A percentile compares a stretch with the other conserved stretches of the same genome.
Evolutionary conservation across 371 early-diverging fungal species (phyloP).

Genomic region (Encephalitozoon intestinalis): DNA sequence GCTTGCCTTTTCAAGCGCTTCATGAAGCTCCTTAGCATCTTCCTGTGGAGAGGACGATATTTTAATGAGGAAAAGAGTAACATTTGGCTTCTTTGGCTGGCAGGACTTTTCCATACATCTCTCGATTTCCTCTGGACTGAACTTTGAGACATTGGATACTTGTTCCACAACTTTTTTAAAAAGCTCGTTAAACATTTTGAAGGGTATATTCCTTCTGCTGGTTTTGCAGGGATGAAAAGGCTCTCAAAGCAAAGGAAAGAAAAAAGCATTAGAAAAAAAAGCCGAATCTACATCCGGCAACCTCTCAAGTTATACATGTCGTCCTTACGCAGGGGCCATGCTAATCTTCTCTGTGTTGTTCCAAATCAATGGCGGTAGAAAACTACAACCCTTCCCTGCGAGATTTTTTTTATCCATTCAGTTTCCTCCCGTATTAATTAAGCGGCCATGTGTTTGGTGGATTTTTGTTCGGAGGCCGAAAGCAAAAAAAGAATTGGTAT

Average conservation of each 20-base stretch:
- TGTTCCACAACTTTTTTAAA: conserved; percentile 6
- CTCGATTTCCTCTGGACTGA: conserved; percentile 17
- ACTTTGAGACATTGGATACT: conserved; percentile 2
- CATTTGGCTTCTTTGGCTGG: conserved; percentile 26
- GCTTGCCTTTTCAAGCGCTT: neutral
- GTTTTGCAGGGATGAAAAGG: neutral
- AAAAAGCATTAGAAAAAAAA: conserved; percentile 31
- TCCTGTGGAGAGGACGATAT: conserved; percentile 11
- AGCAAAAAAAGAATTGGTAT: neutral
- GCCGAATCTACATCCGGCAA: conserved; percentile 24
- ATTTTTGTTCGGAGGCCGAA: neutral
- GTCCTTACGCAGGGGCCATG: conserved; percentile 62
- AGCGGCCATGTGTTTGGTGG: neutral
- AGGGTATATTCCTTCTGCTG: neutral
- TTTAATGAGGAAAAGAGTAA: conserved; percentile 38
- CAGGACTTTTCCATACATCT: conserved; percentile 7
- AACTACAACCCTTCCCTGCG: conserved; percentile 3
- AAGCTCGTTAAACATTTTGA: conserved; percentile 34
- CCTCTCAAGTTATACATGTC: conserved; percentile 51
- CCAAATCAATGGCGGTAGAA: conserved; percentile 37
- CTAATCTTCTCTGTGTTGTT: conserved; percentile 62
- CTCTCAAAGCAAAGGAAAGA: neutral
- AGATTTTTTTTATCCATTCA: neutral
- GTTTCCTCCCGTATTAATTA: neutral
- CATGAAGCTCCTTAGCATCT: conserved; percentile 13